These are phyloP conservation scores for Microcos paniculata DNA, from an alignment of 345 rosid species.

Conservation along the genomic window DNA sequence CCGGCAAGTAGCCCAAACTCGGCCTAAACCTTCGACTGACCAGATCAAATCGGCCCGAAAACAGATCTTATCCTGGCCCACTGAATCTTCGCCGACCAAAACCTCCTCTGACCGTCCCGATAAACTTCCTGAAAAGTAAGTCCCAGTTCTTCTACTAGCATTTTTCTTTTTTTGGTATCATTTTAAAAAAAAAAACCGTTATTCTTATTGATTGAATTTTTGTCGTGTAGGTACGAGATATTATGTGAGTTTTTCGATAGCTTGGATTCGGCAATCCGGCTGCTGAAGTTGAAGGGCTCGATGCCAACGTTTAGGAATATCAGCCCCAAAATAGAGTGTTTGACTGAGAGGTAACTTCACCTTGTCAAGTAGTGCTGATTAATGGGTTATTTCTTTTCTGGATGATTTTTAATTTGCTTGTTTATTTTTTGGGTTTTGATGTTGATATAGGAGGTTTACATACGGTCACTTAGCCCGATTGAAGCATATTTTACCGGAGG, in stretches of 20 bases:
- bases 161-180: background rate
- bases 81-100: conserved; percentile 22
- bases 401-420: background rate
- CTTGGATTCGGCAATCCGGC: conserved; percentile 55
- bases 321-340: conserved; percentile 49
- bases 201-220: background rate
- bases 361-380: background rate
- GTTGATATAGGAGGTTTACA: conserved; percentile 71
- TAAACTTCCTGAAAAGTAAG: conserved; percentile 50
- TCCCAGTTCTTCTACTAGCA: background rate
- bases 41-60: conserved; percentile 40
- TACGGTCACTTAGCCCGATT: conserved; percentile 64
- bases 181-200: too few species aligned
- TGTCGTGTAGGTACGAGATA: conserved; percentile 47
- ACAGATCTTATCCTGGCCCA: conserved; percentile 33
- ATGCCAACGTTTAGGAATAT: conserved; percentile 54
- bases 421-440: conserved; percentile 2
- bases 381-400: background rate
- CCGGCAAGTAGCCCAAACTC: conserved; percentile 52
- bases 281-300: conserved; percentile 54
- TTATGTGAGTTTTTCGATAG: conserved; percentile 64
- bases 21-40: conserved; percentile 23
- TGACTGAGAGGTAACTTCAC: conserved; percentile 62
- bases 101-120: conserved; percentile 13
- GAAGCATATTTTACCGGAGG: conserved; percentile 81